Conservation (phyloP, 306 rosid species). For the Cicer pinnatifidum region DNA sequence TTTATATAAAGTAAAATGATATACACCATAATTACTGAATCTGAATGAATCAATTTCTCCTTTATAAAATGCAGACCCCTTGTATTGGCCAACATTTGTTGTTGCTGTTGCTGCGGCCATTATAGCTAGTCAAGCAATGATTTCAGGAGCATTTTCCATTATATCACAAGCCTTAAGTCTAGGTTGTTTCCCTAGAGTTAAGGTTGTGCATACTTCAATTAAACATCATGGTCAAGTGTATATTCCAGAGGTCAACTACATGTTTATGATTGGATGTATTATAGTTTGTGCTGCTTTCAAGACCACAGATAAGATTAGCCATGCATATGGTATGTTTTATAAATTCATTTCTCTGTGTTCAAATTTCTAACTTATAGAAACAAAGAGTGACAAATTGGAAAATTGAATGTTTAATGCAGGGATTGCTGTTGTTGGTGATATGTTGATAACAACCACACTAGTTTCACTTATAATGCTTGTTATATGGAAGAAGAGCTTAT, state of each 20-base stretch:
- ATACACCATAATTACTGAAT: not conserved
- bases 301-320: slow-evolving; percentile 75
- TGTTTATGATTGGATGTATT: slow-evolving; percentile 74
- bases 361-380: too few species aligned
- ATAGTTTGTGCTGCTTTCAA: slow-evolving; percentile 62
- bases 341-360: too few species aligned
- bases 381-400: too few species aligned
- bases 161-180: slow-evolving; percentile 68
- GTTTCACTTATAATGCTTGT: slow-evolving; percentile 71
- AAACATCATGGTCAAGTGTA: slow-evolving; percentile 80
- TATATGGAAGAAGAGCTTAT: slow-evolving; percentile 74
- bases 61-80: slow-evolving; percentile 48
- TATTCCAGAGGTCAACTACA: slow-evolving; percentile 77
- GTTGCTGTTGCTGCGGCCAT: slow-evolving; percentile 78
- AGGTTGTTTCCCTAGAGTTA: slow-evolving; percentile 85
- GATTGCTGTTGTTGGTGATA: slow-evolving; percentile 77
- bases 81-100: slow-evolving; percentile 90
- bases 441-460: slow-evolving; percentile 65
- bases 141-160: slow-evolving; percentile 82
- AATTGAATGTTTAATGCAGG: slow-evolving; percentile 44
- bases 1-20: not conserved
- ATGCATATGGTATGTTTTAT: slow-evolving; percentile 62
- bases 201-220: slow-evolving; percentile 74
- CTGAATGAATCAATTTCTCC: not conserved
- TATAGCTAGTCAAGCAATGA: slow-evolving; percentile 92